Conservation (phyloP, 371 early-diverging fungal species). For the Smittium mucronatum region DNA sequence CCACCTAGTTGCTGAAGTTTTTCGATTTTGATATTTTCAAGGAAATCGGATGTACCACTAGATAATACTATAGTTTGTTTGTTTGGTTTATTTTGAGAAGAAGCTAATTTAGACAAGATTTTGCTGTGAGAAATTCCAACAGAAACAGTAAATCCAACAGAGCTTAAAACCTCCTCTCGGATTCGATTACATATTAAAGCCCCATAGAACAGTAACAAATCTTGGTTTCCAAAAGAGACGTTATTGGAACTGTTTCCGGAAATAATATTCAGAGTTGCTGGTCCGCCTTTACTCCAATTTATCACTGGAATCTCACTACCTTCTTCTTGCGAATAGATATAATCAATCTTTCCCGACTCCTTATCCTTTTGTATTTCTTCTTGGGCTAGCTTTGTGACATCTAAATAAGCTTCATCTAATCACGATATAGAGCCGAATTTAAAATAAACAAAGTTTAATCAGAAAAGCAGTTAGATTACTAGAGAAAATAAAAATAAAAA, state of each 20-base stretch:
- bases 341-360: conserved; percentile 20
- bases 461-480: neutral
- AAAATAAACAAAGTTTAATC: neutral
- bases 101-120: conserved; percentile 70
- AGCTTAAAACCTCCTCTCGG: conserved; percentile 22
- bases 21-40: conserved; percentile 47
- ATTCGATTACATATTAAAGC: conserved; percentile 8
- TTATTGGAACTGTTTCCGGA: neutral
- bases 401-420: conserved; percentile 76
- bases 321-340: neutral
- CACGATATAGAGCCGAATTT: too few species aligned
- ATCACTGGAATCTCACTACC: neutral
- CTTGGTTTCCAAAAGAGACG: neutral
- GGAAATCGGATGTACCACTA: conserved; percentile 38
- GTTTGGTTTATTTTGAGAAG: conserved; percentile 75
- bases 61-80: conserved; percentile 47
- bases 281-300: conserved; percentile 8
- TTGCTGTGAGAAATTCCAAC: conserved; percentile 80
- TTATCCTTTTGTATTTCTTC: conserved; percentile 37
- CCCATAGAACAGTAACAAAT: conserved; percentile 5
- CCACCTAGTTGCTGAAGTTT: conserved; percentile 80
- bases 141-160: conserved; percentile 25
- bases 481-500: neutral
- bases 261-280: neutral
- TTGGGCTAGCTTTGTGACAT: conserved; percentile 58